These are phyloP conservation scores for Cryptosporidium parvum DNA, from an alignment of 169 alveolate genomes.

Conservation along the genomic window DNA sequence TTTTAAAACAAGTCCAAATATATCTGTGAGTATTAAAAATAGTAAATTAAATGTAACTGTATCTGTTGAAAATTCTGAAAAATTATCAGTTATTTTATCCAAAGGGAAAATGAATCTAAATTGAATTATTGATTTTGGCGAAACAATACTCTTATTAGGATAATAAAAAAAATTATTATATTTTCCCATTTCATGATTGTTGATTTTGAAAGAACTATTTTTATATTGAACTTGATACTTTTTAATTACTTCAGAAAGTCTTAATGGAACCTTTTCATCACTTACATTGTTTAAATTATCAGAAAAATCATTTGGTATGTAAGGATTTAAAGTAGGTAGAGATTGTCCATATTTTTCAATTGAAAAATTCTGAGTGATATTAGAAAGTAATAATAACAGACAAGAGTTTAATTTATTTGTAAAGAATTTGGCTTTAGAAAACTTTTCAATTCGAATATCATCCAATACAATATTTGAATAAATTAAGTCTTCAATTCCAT, in stretches of 20 bases:
- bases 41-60: background rate
- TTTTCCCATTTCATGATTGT: background rate
- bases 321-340: conserved; percentile 21
- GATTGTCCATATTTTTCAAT: background rate
- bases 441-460: conserved; percentile 17
- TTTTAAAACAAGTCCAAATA: background rate
- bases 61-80: background rate
- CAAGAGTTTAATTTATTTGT: conserved; percentile 16
- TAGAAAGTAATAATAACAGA: background rate
- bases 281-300: background rate
- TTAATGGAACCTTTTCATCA: conserved; percentile 21
- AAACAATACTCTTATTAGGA: conserved; percentile 3
- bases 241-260: background rate
- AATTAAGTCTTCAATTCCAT: conserved; percentile 9
- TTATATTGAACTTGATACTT: background rate
- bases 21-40: too few relatives aligned
- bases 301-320: conserved; percentile 27
- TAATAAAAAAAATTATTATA: conserved; percentile 17
- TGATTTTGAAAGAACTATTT: background rate
- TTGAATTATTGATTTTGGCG: conserved; percentile 12
- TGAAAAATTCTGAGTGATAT: background rate
- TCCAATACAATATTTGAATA: background rate
- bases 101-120: conserved; percentile 21
- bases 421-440: background rate
- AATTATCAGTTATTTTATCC: conserved; percentile 1